A percentile compares a stretch with the other conserved stretches of the same genome.
These are phyloP conservation scores for Sanghuangporus baumii DNA, from an alignment of 1,284 basidiomycete species.

Conservation along the genomic window DNA sequence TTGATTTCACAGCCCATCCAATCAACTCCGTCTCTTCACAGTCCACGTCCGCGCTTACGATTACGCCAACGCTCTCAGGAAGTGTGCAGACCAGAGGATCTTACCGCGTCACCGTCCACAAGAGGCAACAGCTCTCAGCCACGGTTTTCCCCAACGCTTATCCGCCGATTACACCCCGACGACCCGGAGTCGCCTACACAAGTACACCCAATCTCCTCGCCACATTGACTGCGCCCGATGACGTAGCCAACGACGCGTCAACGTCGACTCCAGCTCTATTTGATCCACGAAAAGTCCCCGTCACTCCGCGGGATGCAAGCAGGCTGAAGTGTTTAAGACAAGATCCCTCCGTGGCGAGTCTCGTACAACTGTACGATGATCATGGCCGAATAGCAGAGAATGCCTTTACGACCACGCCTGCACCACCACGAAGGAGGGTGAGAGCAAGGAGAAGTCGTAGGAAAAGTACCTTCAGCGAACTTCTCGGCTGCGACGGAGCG, in stretches of 20 bases:
- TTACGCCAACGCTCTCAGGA: conserved; percentile 20
- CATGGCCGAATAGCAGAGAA: conserved; percentile 54
- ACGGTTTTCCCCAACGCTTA: conserved; percentile 63
- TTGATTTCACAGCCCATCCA: conserved; percentile 48
- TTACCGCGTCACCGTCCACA: conserved; percentile 64
- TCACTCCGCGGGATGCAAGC: conserved; percentile 44
- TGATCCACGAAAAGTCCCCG: conserved; percentile 29
- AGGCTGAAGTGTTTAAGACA: conserved; percentile 56
- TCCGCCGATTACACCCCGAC: conserved; percentile 25
- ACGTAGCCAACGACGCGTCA: conserved; percentile 18
- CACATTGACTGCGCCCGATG: conserved; percentile 12
- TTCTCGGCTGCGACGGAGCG: conserved; percentile 50
- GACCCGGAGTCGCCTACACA: conserved; percentile 21
- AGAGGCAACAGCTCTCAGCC: conserved; percentile 52
- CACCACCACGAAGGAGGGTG: conserved; percentile 30
- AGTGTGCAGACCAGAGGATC: conserved; percentile 52
- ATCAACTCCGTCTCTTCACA: conserved; percentile 47
- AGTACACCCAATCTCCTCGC: conserved; percentile 20
- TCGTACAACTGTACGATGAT: conserved; percentile 67
- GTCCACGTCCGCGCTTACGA: conserved; percentile 32
- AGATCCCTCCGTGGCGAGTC: conserved; percentile 70
- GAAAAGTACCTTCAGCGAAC: conserved; percentile 65
- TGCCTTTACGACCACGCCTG: conserved; percentile 60
- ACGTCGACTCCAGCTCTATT: conserved; percentile 28
- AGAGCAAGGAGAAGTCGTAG: conserved; percentile 49